phyloP scores from a whole-genome alignment of 2,329 filamentous ascomycete genomes.

The Cadophora sp. region DNA sequence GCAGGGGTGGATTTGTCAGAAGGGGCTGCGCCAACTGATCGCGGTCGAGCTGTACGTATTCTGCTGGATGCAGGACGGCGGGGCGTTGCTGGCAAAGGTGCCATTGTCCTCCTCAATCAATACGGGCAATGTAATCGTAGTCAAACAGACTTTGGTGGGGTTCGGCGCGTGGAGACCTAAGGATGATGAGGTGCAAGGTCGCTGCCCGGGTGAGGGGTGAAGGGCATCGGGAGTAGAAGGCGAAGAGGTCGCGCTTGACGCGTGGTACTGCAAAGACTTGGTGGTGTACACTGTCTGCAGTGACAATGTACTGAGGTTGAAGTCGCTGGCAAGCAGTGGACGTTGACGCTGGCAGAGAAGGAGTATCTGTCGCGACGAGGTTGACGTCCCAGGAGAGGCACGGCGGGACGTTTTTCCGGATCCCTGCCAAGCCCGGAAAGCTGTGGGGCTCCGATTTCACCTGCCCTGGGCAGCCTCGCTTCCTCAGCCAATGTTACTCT shows the following conservation, averaged over 20 bases:
- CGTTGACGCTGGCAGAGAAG: neutral
- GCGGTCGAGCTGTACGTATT: slow-evolving; percentile 38
- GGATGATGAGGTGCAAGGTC: slow-evolving; percentile 32
- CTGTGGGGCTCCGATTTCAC: too few relatives aligned
- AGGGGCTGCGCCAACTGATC: slow-evolving; percentile 35
- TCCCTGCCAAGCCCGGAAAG: too few relatives aligned
- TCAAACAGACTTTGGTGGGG: slow-evolving; percentile 24
- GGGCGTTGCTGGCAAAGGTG: slow-evolving; percentile 38
- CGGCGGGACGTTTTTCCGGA: neutral
- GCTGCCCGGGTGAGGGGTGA: slow-evolving; percentile 28
- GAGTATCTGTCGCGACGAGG: slow-evolving; percentile 2
- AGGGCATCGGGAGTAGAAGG: slow-evolving; percentile 33
- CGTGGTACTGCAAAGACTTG: slow-evolving; percentile 19
- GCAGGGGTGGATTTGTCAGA: slow-evolving; percentile 38
- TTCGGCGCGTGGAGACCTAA: slow-evolving; percentile 33
- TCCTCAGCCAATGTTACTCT: too few relatives aligned
- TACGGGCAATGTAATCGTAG: slow-evolving; percentile 14
- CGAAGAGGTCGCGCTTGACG: slow-evolving; percentile 22
- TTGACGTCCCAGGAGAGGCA: neutral
- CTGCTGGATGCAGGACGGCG: slow-evolving; percentile 40
- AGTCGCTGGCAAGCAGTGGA: neutral
- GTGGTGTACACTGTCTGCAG: slow-evolving; percentile 3
- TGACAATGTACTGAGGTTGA: slow-evolving; percentile 7
- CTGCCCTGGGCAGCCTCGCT: too few relatives aligned
- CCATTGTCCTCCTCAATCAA: slow-evolving; percentile 33